phyloP scores from a whole-genome alignment of 75 land plant genomes.

The Selaginella moellendorffii region DNA sequence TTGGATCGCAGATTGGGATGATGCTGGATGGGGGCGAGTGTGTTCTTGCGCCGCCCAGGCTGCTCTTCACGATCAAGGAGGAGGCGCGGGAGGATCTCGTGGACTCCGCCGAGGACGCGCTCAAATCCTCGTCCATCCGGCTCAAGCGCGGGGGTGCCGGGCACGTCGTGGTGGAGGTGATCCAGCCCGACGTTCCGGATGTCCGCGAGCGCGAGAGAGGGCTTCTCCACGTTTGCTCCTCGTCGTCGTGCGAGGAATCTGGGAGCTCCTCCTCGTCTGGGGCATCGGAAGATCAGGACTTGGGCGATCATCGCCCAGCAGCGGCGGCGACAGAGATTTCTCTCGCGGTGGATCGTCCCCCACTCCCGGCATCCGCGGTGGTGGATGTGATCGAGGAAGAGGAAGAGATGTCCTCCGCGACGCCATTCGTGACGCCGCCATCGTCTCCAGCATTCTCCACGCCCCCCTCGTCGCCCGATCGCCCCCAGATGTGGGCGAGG shows the following conservation, averaged over 20 bases:
- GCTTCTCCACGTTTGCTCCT: background rate
- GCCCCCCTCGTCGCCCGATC: constrained; percentile 23
- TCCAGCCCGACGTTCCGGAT: constrained; percentile 23
- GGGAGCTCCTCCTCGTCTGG: constrained; percentile 26
- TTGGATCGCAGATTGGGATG: background rate
- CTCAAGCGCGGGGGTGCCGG: constrained; percentile 32
- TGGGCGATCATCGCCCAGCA: constrained; percentile 23
- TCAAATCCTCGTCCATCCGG: constrained; percentile 34
- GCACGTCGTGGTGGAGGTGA: constrained; percentile 21
- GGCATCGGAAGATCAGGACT: constrained; percentile 38
- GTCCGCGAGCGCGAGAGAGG: background rate
- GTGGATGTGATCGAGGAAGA: no score
- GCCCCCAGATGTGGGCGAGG: background rate
- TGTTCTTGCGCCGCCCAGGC: constrained; percentile 39
- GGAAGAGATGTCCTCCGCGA: constrained; percentile 14
- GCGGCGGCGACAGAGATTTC: constrained; percentile 29
- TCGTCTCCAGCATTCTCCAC: constrained; percentile 50
- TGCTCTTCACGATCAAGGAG: constrained; percentile 69
- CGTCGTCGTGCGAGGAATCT: background rate
- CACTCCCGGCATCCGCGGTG: background rate
- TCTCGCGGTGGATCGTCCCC: background rate
- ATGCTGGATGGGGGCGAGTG: background rate
- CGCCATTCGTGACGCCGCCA: constrained; percentile 50
- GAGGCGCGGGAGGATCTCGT: constrained; percentile 58
- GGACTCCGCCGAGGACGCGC: no score